Evolutionary conservation across 495 filamentous ascomycete species (phyloP).

Genomic region (Halenospora varia): DNA sequence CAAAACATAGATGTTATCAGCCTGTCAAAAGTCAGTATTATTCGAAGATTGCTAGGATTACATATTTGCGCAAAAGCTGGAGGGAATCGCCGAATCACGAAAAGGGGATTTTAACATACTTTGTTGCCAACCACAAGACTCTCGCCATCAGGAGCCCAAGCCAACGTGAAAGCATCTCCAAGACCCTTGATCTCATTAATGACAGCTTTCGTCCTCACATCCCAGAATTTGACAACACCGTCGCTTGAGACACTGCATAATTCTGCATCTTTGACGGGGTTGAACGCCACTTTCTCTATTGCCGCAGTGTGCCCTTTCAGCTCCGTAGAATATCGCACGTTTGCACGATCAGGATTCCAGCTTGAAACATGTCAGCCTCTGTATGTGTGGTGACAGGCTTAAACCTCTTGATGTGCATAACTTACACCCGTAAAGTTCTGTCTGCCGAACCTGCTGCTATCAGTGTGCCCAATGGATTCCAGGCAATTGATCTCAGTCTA

Average conservation of each 20-base stretch:
- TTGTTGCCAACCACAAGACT: slow-evolving; percentile 80
- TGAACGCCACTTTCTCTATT: slow-evolving; percentile 87
- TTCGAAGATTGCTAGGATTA: slow-evolving; percentile 16
- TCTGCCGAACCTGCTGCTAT: slow-evolving; percentile 84
- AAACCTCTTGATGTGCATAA: not conserved
- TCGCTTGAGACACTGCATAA: slow-evolving; percentile 82
- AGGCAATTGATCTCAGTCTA: slow-evolving; percentile 51
- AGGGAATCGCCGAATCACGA: too few relatives aligned
- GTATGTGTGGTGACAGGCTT: slow-evolving; percentile 26
- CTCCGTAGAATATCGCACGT: slow-evolving; percentile 78
- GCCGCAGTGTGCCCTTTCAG: slow-evolving; percentile 72
- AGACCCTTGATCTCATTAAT: slow-evolving; percentile 77
- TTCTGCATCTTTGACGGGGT: slow-evolving; percentile 83
- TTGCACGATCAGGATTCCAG: slow-evolving; percentile 88
- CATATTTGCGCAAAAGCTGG: too few relatives aligned
- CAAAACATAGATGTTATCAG: slow-evolving; percentile 67
- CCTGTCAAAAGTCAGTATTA: slow-evolving; percentile 40
- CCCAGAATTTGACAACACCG: slow-evolving; percentile 88
- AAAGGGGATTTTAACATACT: slow-evolving; percentile 40
- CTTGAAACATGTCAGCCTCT: slow-evolving; percentile 13
- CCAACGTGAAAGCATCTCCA: slow-evolving; percentile 76
- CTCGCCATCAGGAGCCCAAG: slow-evolving; percentile 84
- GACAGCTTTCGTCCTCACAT: slow-evolving; percentile 75
- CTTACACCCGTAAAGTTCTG: slow-evolving; percentile 69
- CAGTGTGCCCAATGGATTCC: slow-evolving; percentile 82